Evolutionary conservation across 1,284 basidiomycete genomes (phyloP), one percentile per base, ranked within the genome.

Genomic region (Anthracocystis setariae): DNA sequence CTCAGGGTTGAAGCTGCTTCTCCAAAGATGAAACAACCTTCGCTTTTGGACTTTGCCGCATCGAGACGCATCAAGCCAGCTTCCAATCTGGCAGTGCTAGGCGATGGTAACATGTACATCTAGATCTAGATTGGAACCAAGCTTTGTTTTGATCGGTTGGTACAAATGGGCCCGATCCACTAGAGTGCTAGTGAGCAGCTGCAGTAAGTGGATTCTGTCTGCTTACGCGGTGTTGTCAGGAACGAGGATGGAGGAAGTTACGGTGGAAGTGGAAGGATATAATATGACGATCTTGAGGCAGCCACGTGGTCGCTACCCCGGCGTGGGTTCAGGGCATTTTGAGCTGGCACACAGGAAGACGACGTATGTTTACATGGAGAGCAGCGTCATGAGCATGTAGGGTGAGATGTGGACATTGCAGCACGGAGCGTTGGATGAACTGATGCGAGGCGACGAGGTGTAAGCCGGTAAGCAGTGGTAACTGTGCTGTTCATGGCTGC

Each of bases 101-200:
- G 68, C n/a, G 68, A 71, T 45, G 68, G 68, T 5, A 71, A 65
- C 58, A 71, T 71, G 68, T 71, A 71, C 51, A 71, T 71, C 40
- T 71, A 44, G 50, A 17, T 20, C 37, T 51, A 17, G 29, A 32
- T 27, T 29, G 29, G 29, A 29, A 29, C 5, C 7, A 29, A 29
- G 12, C 7, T 5, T 12, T 29, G n/a, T 29, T 12, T 29, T 7
- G 7, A 29, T 29, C 29, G 29, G 12, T 29, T 29, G 5, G 29
- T 12, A 12, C 29, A 7, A 5, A 29, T 29, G 38, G 27, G 35
- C 35, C 44, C 43, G 37, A 54, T 46, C 24, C 8, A 15, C 2
- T 24, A 27, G 8, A 13, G 32, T 24, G 18, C 46, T 8, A 38
- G 15, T 21, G 18, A 2, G 5, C n/a, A 13, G 33, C 12, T 29